These are phyloP conservation scores for Lycium ferocissimum DNA, from an alignment of 257 asterid genomes.

Conservation along the genomic window DNA sequence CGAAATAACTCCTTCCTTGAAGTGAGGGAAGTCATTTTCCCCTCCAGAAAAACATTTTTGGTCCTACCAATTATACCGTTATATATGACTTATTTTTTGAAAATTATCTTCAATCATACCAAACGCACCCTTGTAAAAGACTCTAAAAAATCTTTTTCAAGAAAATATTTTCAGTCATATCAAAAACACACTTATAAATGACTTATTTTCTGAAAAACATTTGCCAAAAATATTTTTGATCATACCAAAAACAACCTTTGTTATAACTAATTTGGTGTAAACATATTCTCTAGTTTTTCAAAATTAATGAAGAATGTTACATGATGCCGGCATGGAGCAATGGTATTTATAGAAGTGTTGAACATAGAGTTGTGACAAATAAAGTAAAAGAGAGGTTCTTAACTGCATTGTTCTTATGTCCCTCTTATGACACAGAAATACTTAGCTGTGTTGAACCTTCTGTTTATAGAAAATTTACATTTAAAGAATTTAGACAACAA, in stretches of 20 bases:
- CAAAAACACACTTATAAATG: neutral
- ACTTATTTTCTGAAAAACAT: neutral
- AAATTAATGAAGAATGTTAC: neutral
- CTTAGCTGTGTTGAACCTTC: constrained; percentile 55
- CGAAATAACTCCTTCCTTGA: no score
- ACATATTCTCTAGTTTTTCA: neutral
- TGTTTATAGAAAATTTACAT: constrained; percentile 70
- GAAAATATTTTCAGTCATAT: neutral
- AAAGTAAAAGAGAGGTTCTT: constrained; percentile 73
- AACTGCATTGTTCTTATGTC: constrained; percentile 83
- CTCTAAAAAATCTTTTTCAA: no score
- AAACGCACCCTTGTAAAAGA: no score
- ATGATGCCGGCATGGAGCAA: constrained; percentile 94
- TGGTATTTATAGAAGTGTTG: constrained; percentile 75
- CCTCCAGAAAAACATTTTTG: no score
- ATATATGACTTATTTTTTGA: no score
- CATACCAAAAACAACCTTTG: no score
- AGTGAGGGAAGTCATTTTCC: no score
- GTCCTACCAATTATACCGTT: no score
- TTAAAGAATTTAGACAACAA: constrained; percentile 74
- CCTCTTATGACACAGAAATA: constrained; percentile 71
- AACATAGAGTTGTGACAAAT: constrained; percentile 87
- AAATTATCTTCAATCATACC: no score
- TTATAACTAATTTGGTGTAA: neutral
- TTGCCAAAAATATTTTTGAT: neutral